Percentiles rank a stretch among this genome's conserved stretches.
Evolutionary conservation across 495 filamentous ascomycete species (phyloP).

Genomic region (Astrothelium subdiscretum): DNA sequence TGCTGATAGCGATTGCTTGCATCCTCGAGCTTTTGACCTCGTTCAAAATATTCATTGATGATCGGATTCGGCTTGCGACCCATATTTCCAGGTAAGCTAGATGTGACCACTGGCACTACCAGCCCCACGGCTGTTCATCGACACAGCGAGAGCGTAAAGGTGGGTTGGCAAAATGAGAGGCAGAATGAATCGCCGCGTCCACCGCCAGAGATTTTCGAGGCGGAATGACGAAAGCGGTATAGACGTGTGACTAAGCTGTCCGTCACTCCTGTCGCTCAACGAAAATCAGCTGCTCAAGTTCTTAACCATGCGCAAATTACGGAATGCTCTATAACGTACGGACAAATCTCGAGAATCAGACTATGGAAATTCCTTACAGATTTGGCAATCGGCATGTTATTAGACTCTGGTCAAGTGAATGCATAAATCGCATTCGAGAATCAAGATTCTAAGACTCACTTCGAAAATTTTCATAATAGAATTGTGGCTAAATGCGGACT

Average conservation of each 20-base stretch:
- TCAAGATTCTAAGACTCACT: neutral
- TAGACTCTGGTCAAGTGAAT: too few relatives aligned
- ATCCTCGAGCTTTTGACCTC: constrained; percentile 70
- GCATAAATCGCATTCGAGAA: too few relatives aligned
- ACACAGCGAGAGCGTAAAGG: neutral
- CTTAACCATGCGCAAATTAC: too few relatives aligned
- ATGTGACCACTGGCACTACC: neutral
- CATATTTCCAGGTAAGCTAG: constrained; percentile 34
- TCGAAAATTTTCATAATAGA: neutral
- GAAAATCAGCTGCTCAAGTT: too few relatives aligned
- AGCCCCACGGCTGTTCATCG: neutral
- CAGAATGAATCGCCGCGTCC: neutral
- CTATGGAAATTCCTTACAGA: too few relatives aligned
- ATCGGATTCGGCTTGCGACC: constrained; percentile 71
- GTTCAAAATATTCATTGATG: constrained; percentile 72
- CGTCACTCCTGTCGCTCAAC: too few relatives aligned
- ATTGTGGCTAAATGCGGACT: too few relatives aligned
- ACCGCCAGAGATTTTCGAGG: neutral
- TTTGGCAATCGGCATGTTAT: too few relatives aligned
- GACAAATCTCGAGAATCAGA: too few relatives aligned
- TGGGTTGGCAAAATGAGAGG: constrained; percentile 1
- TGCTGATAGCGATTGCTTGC: constrained; percentile 79
- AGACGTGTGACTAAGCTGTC: too few relatives aligned
- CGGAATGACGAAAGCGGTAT: constrained; percentile 1
- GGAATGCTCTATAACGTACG: too few relatives aligned